These are phyloP conservation scores for Tulasnella sp. DNA, from an alignment of 768 basidiomycete species.

Conservation along the genomic window DNA sequence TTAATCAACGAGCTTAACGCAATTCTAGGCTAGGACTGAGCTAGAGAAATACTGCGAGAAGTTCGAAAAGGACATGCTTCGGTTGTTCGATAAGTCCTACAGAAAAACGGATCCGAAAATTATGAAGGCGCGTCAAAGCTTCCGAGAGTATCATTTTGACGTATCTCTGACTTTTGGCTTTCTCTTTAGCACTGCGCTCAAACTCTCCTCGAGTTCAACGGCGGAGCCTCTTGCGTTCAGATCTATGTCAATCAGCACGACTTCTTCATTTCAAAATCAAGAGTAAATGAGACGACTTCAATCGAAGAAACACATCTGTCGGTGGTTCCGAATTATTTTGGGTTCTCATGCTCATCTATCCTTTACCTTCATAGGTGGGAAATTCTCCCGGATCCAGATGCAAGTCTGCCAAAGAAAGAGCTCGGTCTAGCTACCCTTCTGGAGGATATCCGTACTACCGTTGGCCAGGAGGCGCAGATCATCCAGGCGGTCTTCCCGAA, in stretches of 20 bases:
- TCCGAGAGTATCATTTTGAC: not conserved
- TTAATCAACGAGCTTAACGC: not conserved
- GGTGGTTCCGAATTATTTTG: slow-evolving; percentile 44
- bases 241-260: slow-evolving; percentile 99
- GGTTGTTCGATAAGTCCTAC: slow-evolving; percentile 92
- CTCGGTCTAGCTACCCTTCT: slow-evolving; percentile 75
- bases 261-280: slow-evolving; percentile 88
- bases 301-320: slow-evolving; percentile 58
- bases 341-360: slow-evolving; percentile 32
- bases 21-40: slow-evolving; percentile 72
- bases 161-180: not conserved
- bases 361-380: slow-evolving; percentile 60
- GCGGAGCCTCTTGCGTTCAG: slow-evolving; percentile 93
- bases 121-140: slow-evolving; percentile 69
- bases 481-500: slow-evolving; percentile 99
- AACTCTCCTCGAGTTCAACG: slow-evolving; percentile 95
- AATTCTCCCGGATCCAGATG: slow-evolving; percentile 71
- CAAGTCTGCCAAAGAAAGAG: slow-evolving; percentile 71
- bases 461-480: slow-evolving; percentile 94
- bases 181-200: slow-evolving; percentile 92
- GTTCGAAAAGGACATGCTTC: slow-evolving; percentile 98
- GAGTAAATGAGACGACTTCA: slow-evolving; percentile 62
- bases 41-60: slow-evolving; percentile 98
- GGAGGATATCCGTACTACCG: slow-evolving; percentile 81
- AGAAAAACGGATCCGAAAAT: slow-evolving; percentile 96